Base-by-base conservation (phyloP, 371 early-diverging fungal genomes). In the Mucor plumbeus region DNA sequence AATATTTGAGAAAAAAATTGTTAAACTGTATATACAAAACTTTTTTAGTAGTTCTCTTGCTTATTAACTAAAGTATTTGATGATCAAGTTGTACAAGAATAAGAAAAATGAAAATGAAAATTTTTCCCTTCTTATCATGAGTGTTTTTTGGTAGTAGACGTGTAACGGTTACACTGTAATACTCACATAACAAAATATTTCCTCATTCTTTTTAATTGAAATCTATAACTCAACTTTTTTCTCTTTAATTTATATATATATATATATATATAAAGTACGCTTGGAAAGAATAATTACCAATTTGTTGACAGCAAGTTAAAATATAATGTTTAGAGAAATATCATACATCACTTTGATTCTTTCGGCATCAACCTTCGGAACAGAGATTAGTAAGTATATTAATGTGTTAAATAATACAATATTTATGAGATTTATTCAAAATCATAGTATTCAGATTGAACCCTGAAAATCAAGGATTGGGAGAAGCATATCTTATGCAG, bases 261-360 rank as follows among this genome's bases (percentile, higher is more conserved):
- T 2, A 38, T 36, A 36, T 36, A 36, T 36, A 5, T 36, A 36
- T 36, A 38, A 9, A 38, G 7, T 38, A 1, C 38, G 5, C 38
- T 38, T 38, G 38, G 17, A 17, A 7, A 47, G 9, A 47, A 19
- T 19, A 47, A 3, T 47, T 47, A 1, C 7, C 47, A 19, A 17
- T 44, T 17, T 17, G 7, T 14, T 44, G 44, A 8, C 44, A 44
- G 17, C 38, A 5, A 44, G 17, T n/a, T 7, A 44, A n/a, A 44
- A 34, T 5, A 55, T 5, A 13, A 59, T 59, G 59, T 59, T 59
- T 59, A 19, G 41, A 9, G 59, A 59, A n/a, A 15, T 59, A 41
- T 13, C 59, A 21, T 59, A 59, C 41, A 59, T 41, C 31, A 40
- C 59, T 13, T 40, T 17, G 17, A 59, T 59, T 26, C 26, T 59